Conservation (phyloP, 345 rosid species). For the Eucalyptus lansdowneana region DNA sequence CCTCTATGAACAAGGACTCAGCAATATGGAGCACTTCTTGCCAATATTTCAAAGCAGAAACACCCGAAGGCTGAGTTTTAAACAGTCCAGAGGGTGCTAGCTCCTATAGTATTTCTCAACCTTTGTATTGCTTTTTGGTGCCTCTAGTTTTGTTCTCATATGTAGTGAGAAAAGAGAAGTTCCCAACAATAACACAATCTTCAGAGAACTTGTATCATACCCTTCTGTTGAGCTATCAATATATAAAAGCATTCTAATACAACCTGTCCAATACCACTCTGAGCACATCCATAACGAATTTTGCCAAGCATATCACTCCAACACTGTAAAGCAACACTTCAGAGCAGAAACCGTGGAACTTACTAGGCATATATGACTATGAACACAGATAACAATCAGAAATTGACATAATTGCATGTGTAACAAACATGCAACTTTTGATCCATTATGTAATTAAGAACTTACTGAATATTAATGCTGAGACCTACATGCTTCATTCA, state of each 20-base stretch:
- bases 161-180: background rate
- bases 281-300: background rate
- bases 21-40: background rate
- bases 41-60: background rate
- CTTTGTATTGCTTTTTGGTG: background rate
- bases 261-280: background rate
- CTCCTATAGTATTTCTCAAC: background rate
- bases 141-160: background rate
- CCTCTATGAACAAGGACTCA: background rate
- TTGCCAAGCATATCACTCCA: background rate
- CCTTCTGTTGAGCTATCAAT: background rate
- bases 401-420: background rate
- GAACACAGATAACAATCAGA: background rate
- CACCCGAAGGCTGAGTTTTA: background rate
- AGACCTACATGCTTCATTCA: background rate
- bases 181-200: background rate
- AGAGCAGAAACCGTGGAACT: background rate
- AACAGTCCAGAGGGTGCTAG: no score
- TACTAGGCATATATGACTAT: background rate
- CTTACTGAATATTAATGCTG: background rate
- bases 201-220: background rate
- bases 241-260: background rate
- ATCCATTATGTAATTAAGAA: background rate
- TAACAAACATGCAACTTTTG: background rate
- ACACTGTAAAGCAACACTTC: background rate